Base-by-base conservation (phyloP, 208 protist genomes). In the Zelonia costaricensis region DNA sequence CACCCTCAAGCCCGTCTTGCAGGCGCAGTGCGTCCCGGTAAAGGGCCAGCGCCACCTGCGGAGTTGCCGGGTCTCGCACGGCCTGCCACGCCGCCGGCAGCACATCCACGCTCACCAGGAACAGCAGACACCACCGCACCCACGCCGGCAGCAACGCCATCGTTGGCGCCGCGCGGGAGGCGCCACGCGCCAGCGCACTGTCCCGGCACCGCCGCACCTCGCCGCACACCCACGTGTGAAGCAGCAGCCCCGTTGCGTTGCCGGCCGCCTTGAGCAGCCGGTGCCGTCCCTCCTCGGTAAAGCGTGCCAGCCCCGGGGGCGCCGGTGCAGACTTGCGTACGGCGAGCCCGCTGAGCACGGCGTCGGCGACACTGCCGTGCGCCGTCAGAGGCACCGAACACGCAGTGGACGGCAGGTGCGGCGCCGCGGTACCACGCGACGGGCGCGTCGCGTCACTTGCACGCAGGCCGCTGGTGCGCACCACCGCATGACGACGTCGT, bases 41-140 rank as follows among this genome's bases (percentile, higher is more conserved):
- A 31, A 42, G 33, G 1, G 20, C 12, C 40, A 33, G 23, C 43
- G 57, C 31, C 43, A 28, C n/a, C 36, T 27, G 3, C 54, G 28
- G 9, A 23, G 20, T 10, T 64, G 16, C 2, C 47, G 30, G 15
- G 8, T 56, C 20, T 6, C 43, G 25, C 46, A 80, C 46, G 20
- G 68, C 65, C 2, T 8, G 23, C n/a, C 49, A 56, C 25, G 47
- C 57, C 0, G 31, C 57, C 28, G 51, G 46, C 10, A 80, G 15
- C 33, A 69, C 45, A 43, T 69, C 65, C 23, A 71, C 63, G 23
- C 64, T 44, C 40, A 67, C 67, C 25, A 86, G 15, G 48, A 78
- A 82, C 12, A 56, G 28, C 31, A 56, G 30, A 48, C 44, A 16
- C 44, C 44, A 18, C 23, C 47, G 9, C 47, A 52, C 47, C 13